Conservation (phyloP, 805 yeast genomes). For the Yamadazyma takamatsuzukensis region DNA sequence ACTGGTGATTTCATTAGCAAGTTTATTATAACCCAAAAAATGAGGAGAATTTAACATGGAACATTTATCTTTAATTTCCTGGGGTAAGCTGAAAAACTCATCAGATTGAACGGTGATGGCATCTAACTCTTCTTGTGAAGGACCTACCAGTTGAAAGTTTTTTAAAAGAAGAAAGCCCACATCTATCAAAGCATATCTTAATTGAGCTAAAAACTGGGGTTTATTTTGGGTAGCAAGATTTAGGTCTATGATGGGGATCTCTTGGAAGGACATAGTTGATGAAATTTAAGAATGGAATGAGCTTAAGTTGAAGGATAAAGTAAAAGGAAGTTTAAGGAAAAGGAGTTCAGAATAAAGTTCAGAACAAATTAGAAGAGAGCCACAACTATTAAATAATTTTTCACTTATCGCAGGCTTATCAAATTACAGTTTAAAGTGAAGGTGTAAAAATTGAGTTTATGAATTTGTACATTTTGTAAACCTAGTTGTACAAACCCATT, state of each 20-base stretch:
- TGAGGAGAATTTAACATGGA: constrained; percentile 58
- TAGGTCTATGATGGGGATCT: constrained; percentile 47
- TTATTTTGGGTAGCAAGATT: constrained; percentile 40
- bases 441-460: too few species aligned
- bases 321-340: too few species aligned
- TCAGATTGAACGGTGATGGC: constrained; percentile 37
- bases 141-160: constrained; percentile 38
- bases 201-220: constrained; percentile 36
- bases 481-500: too few species aligned
- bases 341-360: too few species aligned
- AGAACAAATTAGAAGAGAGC: too few species aligned
- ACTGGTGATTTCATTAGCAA: constrained; percentile 59
- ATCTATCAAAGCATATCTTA: constrained; percentile 46
- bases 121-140: constrained; percentile 34
- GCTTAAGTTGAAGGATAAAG: too few species aligned
- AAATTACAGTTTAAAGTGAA: too few species aligned
- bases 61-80: constrained; percentile 39
- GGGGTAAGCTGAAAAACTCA: constrained; percentile 45
- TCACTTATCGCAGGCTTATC: too few species aligned
- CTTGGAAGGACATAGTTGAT: constrained; percentile 38
- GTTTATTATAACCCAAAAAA: constrained; percentile 53
- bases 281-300: too few species aligned
- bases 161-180: constrained; percentile 53
- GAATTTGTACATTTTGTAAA: too few species aligned
- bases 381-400: too few species aligned